Evolutionary conservation across 495 filamentous ascomycete species (phyloP).

Genomic region (Cudoniella acicularis): DNA sequence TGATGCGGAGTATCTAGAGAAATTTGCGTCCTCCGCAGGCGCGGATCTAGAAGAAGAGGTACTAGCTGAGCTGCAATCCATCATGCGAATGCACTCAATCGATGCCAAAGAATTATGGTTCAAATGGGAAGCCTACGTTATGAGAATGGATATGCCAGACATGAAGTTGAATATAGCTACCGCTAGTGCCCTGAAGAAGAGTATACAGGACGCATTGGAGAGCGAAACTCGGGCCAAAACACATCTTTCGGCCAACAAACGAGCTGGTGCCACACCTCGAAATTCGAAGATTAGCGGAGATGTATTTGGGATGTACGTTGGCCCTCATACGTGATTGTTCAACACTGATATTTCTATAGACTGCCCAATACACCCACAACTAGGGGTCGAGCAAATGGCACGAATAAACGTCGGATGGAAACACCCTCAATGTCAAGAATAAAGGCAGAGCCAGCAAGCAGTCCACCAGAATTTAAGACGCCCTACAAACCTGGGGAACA

Average conservation of each 20-base stretch:
- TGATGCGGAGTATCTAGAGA: conserved; percentile 60
- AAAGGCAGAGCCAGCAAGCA: conserved; percentile 38
- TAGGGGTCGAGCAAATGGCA: conserved; percentile 24
- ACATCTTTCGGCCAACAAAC: conserved; percentile 59
- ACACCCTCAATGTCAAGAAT: conserved; percentile 43
- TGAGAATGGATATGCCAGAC: conserved; percentile 80
- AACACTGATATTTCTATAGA: conserved; percentile 38
- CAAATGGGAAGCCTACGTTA: conserved; percentile 97
- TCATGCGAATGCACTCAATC: conserved; percentile 76
- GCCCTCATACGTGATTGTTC: neutral
- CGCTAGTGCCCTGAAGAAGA: conserved; percentile 73
- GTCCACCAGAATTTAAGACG: conserved; percentile 44
- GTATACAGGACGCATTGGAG: conserved; percentile 79
- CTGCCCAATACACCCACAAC: conserved; percentile 65
- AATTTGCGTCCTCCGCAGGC: conserved; percentile 54
- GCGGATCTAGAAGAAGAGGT: conserved; percentile 64
- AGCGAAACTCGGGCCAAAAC: conserved; percentile 61
- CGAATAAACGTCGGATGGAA: conserved; percentile 24
- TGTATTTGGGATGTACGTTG: conserved; percentile 77
- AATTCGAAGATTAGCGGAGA: conserved; percentile 53
- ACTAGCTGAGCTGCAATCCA: conserved; percentile 72
- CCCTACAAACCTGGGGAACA: conserved; percentile 38
- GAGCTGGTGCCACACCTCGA: conserved; percentile 61
- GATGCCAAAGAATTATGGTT: conserved; percentile 80
- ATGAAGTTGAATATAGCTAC: conserved; percentile 65